Conservation (phyloP, 2,329 filamentous ascomycete species). For the Zarea fungicola region DNA sequence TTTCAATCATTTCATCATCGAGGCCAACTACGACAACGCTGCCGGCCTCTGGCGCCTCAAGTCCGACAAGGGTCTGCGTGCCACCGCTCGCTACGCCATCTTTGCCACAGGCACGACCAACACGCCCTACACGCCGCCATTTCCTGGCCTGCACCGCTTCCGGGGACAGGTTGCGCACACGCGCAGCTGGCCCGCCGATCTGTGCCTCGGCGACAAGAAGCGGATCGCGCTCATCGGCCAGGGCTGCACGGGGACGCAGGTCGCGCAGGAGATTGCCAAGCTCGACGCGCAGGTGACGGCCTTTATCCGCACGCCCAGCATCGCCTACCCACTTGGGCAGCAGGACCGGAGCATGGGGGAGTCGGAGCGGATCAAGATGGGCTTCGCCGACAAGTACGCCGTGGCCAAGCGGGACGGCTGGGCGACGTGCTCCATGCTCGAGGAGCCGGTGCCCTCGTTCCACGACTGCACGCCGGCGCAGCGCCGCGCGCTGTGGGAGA, state of each 20-base stretch:
- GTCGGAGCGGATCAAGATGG: slow-evolving; percentile 20
- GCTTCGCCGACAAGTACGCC: slow-evolving; percentile 37
- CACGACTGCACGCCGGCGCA: slow-evolving; percentile 31
- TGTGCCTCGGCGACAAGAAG: slow-evolving; percentile 23
- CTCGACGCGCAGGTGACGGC: slow-evolving; percentile 33
- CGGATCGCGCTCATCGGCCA: slow-evolving; percentile 26
- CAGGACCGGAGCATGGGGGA: neutral
- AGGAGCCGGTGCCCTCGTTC: slow-evolving; percentile 1
- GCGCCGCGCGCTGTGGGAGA: slow-evolving; percentile 37
- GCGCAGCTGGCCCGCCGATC: slow-evolving; percentile 22
- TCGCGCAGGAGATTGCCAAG: slow-evolving; percentile 28
- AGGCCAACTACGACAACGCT: slow-evolving; percentile 33
- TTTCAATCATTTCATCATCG: slow-evolving; percentile 39
- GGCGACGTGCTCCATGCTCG: neutral
- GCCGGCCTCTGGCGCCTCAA: slow-evolving; percentile 37
- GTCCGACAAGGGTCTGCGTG: slow-evolving; percentile 34
- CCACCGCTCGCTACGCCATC: slow-evolving; percentile 39
- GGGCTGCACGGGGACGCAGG: slow-evolving; percentile 27
- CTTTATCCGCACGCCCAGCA: slow-evolving; percentile 55
- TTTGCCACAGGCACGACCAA: slow-evolving; percentile 41
- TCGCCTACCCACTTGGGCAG: slow-evolving; percentile 54
- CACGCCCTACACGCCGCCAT: slow-evolving; percentile 33
- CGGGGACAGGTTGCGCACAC: slow-evolving; percentile 25
- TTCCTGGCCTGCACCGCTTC: slow-evolving; percentile 29
- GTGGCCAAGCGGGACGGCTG: slow-evolving; percentile 11